These are phyloP conservation scores for Conoideocrella luteorostrata DNA, from an alignment of 2,329 filamentous ascomycete genomes.

Conservation along the genomic window DNA sequence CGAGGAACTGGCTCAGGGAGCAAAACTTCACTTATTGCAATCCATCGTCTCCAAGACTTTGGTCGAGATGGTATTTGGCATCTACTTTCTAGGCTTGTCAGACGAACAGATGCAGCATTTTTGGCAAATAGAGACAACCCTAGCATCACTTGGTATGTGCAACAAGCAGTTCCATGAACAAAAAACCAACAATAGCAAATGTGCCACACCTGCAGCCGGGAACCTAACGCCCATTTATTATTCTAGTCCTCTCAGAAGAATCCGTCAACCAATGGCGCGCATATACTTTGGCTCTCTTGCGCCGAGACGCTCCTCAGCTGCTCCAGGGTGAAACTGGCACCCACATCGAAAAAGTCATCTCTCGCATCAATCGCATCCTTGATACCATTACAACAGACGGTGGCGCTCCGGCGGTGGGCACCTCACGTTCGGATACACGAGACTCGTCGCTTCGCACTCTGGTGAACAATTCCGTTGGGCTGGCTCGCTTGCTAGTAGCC, in stretches of 20 bases:
- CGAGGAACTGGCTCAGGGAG: constrained; percentile 43
- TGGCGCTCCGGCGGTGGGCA: constrained; percentile 15
- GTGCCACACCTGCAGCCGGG: too few species aligned
- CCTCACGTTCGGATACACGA: constrained; percentile 33
- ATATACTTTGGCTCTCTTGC: constrained; percentile 53
- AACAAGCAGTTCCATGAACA: too few species aligned
- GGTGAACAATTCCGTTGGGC: constrained; percentile 46
- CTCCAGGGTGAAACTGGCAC: constrained; percentile 39
- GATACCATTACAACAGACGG: constrained; percentile 38
- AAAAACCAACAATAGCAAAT: too few species aligned
- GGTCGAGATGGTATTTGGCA: constrained; percentile 54
- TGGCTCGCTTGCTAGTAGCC: constrained; percentile 49
- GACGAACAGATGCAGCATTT: constrained; percentile 46
- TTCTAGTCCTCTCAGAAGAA: constrained; percentile 36
- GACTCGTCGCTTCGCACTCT: constrained; percentile 48
- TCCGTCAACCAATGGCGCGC: constrained; percentile 61
- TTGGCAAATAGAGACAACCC: constrained; percentile 39
- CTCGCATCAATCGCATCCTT: constrained; percentile 42
- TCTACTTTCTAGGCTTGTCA: constrained; percentile 58
- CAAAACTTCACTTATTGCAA: constrained; percentile 58
- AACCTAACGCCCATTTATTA: too few species aligned
- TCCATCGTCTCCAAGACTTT: constrained; percentile 54
- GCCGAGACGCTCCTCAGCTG: constrained; percentile 42
- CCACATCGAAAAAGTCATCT: constrained; percentile 36
- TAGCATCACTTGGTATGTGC: constrained; percentile 35